Evolutionary conservation across 768 basidiomycete genomes (phyloP), one percentile per base, ranked within the genome.

Genomic region (Hemileccinum impolitum): DNA sequence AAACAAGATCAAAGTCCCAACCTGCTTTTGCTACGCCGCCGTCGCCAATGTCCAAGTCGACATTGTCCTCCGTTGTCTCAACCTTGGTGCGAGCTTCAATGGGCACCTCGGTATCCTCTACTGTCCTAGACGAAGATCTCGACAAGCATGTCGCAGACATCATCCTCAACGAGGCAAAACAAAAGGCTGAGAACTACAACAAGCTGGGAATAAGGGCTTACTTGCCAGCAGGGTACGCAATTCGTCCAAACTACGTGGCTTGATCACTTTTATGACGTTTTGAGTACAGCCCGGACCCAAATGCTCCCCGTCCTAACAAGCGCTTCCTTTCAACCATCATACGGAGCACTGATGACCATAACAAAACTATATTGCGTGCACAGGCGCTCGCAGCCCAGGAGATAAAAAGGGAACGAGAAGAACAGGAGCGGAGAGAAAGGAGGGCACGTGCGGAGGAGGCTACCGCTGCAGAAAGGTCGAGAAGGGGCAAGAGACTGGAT

Each of bases 271-370:
- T 4, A 36, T 45, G 17, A 51, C 37, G 18, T 39, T 26, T 14
- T 19, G 19, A 19, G 12, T 48, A 26, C 56, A 89, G 85, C 48
- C 67, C 78, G 6, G 88, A 90, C 59, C 79, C 75, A 55, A 84
- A 84, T 66, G 84, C 81, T 1, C 91, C 91, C 0, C 83, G 79
- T 56, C 69, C 94, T 30, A 90, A 90, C 70, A 90, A 90, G 61
- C 87, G 88, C 0, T 90, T 90, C 62, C 70, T 90, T 21, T 78
- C 81, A 0, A 84, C 86, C 18, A 93, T 99, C 52, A 94, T 99
- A 48, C 82, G 85, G 57, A 93, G 81, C 56, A 96, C 96, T 4
- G 94, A 96, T 63, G 94, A 94, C 49, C 96, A 99, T 62, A 99
- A 99, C 68, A 84, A 86, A 69, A 83, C 87, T 12, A 74, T 99